Evolutionary conservation across 176 grass and related monocot species (phyloP).

Genomic region (Secale cereale): DNA sequence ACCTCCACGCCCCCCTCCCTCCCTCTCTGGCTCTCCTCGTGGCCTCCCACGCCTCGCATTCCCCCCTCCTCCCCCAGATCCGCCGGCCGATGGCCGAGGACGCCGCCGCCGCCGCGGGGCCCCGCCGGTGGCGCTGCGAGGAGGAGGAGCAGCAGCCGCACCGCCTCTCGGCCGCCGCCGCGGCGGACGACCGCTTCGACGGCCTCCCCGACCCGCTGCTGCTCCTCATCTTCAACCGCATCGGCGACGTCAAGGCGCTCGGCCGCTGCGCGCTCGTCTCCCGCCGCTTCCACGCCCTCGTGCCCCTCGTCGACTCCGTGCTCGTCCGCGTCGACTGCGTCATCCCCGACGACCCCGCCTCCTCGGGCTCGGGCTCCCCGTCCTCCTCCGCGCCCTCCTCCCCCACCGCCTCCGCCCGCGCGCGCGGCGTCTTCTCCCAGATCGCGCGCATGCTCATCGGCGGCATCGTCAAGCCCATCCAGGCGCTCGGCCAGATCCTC

Average conservation of each 20-base stretch:
- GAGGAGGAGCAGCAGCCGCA: constrained; percentile 18
- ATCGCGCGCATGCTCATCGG: constrained; percentile 70
- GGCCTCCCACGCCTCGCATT: constrained; percentile 20
- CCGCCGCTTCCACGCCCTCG: constrained; percentile 69
- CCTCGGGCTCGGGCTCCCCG: constrained; percentile 11
- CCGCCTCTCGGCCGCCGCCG: not conserved
- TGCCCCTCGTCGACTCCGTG: constrained; percentile 77
- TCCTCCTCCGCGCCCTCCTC: constrained; percentile 14
- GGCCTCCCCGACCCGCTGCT: constrained; percentile 76
- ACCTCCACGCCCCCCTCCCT: not conserved
- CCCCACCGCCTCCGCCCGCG: constrained; percentile 36
- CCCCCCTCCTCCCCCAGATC: constrained; percentile 23
- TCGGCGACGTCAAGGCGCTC: constrained; percentile 88
- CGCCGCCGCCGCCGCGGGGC: constrained; percentile 14
- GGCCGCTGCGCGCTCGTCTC: constrained; percentile 84
- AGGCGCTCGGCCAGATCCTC: constrained; percentile 76
- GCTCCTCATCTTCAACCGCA: constrained; percentile 77
- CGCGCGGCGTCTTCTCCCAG: constrained; percentile 57
- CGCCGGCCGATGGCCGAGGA: constrained; percentile 43
- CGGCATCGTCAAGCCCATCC: constrained; percentile 73
- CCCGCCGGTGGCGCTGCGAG: constrained; percentile 44
- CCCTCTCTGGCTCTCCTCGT: constrained; percentile 5
- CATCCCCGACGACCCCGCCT: constrained; percentile 68
- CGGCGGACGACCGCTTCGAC: constrained; percentile 65
- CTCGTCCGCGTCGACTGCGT: constrained; percentile 90